Percentiles rank a stretch among this genome's conserved stretches.
These are phyloP conservation scores for Triadica sebifera DNA, from an alignment of 345 rosid species.

Conservation along the genomic window DNA sequence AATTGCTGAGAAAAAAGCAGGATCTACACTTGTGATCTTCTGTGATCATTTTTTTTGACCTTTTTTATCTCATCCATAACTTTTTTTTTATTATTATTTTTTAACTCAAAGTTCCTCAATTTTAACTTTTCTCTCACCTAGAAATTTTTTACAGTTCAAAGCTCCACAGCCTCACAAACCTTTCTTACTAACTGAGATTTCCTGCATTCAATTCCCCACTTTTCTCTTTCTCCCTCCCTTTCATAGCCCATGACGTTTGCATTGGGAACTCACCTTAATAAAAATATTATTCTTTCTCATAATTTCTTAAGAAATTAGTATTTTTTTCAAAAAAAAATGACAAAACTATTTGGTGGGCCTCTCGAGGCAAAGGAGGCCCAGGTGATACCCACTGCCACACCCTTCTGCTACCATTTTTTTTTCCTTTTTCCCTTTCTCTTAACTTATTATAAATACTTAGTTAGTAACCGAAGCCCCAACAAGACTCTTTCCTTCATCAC, in stretches of 20 bases:
- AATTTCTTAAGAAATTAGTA: no score
- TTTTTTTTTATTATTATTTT: no score
- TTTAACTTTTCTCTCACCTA: background rate
- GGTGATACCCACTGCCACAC: slow-evolving; percentile 60
- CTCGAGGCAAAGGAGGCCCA: slow-evolving; percentile 50
- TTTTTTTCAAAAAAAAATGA: background rate
- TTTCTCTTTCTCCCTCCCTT: background rate
- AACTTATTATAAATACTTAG: slow-evolving; percentile 47
- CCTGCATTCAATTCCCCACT: slow-evolving; percentile 33
- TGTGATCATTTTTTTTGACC: no score
- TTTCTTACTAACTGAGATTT: slow-evolving; percentile 29
- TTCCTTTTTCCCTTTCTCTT: no score
- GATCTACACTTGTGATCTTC: slow-evolving; percentile 15
- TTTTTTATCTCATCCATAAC: no score
- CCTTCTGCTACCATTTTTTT: slow-evolving; percentile 25
- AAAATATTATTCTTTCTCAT: background rate
- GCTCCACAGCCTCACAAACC: slow-evolving; percentile 12
- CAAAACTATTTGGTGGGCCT: slow-evolving; percentile 38
- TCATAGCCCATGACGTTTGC: slow-evolving; percentile 32
- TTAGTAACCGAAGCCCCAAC: slow-evolving; percentile 5
- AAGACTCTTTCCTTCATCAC: slow-evolving; percentile 15
- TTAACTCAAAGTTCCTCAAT: background rate
- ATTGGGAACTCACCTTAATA: slow-evolving; percentile 33
- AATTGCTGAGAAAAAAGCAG: slow-evolving; percentile 19
- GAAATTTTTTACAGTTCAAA: background rate